phyloP scores from a whole-genome alignment of 192 early-diverging fungal genomes.

The Gamsiella multidivaricata region DNA sequence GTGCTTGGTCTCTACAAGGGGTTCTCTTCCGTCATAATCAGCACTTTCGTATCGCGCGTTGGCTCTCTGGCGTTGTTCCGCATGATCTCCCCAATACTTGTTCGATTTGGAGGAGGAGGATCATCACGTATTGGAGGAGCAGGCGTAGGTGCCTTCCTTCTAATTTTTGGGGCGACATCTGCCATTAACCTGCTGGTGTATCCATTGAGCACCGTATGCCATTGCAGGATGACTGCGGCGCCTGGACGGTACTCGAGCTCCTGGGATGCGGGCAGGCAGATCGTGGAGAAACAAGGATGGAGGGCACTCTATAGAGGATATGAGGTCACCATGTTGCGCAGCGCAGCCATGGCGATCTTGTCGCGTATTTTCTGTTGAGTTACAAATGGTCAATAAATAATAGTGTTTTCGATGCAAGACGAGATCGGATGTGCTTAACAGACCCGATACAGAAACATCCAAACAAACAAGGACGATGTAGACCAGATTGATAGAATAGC shows the following conservation, averaged over 20 bases:
- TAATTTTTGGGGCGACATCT: slow-evolving; percentile 10
- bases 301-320: slow-evolving; percentile 18
- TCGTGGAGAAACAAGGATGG: slow-evolving; percentile 43
- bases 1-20: slow-evolving; percentile 32
- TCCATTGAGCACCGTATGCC: slow-evolving; percentile 20
- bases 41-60: slow-evolving; percentile 25
- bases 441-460: too few relatives aligned
- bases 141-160: neutral
- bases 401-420: too few relatives aligned
- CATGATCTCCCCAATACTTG: neutral
- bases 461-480: too few relatives aligned
- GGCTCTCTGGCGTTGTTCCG: slow-evolving; percentile 26
- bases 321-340: slow-evolving; percentile 17
- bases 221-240: slow-evolving; percentile 28
- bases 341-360: slow-evolving; percentile 6
- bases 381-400: neutral
- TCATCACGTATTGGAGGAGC: neutral
- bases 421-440: too few relatives aligned
- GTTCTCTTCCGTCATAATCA: slow-evolving; percentile 10
- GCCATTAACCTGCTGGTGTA: slow-evolving; percentile 8
- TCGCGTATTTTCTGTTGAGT: slow-evolving; percentile 4
- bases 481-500: too few relatives aligned
- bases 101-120: neutral
- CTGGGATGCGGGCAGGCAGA: slow-evolving; percentile 38
- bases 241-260: slow-evolving; percentile 33